Percentiles rank a stretch among this genome's conserved stretches.
Evolutionary conservation across 441 rosid genomes (phyloP).

Genomic region (Dalechampia spathulata): DNA sequence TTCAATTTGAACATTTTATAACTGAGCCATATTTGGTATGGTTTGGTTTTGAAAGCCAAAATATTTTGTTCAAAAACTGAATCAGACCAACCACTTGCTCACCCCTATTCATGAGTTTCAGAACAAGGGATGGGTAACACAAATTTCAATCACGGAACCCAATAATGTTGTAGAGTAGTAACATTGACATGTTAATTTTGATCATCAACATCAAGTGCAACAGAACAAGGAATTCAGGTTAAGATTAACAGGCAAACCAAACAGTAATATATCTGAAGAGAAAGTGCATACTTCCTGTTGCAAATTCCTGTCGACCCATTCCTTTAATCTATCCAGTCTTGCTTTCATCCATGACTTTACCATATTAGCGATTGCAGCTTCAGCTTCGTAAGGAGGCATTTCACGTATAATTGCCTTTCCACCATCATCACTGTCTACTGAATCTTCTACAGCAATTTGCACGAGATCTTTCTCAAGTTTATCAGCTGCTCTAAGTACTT

Average conservation of each 20-base stretch:
- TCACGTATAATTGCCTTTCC: conserved; percentile 97
- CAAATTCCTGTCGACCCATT: conserved; percentile 83
- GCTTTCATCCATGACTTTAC: conserved; percentile 79
- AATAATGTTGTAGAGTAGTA: neutral
- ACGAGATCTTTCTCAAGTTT: conserved; percentile 96
- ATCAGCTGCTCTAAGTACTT: conserved; percentile 91
- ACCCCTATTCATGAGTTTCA: too few relatives aligned
- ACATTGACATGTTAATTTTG: neutral
- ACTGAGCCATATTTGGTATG: too few relatives aligned
- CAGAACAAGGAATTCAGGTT: neutral
- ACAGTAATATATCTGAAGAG: conserved; percentile 3
- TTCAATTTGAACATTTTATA: too few relatives aligned
- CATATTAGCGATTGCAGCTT: conserved; percentile 77
- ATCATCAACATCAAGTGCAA: neutral
- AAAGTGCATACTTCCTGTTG: conserved; percentile 70
- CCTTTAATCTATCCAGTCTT: conserved; percentile 77
- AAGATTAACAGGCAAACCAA: neutral
- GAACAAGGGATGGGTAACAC: too few relatives aligned
- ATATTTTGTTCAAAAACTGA: too few relatives aligned
- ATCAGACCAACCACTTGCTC: too few relatives aligned
- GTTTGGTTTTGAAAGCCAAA: too few relatives aligned
- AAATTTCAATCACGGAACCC: neutral
- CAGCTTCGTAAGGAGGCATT: conserved; percentile 97
- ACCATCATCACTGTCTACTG: conserved; percentile 96
- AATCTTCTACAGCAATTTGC: conserved; percentile 97